Evolutionary conservation across 2,329 filamentous ascomycete genomes (phyloP).

Genomic region (Cercospora sp.): DNA sequence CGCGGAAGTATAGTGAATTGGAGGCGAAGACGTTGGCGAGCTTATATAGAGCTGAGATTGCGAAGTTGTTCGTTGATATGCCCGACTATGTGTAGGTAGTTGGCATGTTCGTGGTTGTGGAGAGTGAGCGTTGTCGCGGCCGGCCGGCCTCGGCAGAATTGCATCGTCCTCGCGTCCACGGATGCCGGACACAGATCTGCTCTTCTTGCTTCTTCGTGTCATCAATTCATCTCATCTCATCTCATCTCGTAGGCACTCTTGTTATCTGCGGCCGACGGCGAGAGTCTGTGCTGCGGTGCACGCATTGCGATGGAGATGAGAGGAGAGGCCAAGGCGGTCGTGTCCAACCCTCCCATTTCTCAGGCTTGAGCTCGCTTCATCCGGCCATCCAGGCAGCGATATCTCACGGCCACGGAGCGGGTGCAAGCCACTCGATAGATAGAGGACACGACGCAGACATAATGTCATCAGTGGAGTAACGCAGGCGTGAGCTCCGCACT

Average conservation of each 20-base stretch:
- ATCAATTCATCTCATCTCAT: constrained; percentile 6
- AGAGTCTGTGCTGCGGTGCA: neutral
- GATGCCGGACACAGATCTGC: neutral
- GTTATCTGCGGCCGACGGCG: constrained; percentile 17
- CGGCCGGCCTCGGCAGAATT: neutral
- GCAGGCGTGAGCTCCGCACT: neutral
- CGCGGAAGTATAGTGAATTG: constrained; percentile 20
- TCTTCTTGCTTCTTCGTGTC: neutral
- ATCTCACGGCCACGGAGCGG: neutral
- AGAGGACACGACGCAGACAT: neutral
- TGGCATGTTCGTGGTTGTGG: neutral
- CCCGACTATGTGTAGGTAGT: constrained; percentile 20
- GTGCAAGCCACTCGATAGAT: neutral
- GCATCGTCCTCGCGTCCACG: neutral
- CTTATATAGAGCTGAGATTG: constrained; percentile 23
- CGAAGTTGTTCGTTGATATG: constrained; percentile 25
- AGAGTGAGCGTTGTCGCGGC: neutral
- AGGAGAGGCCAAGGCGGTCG: neutral
- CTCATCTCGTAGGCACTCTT: constrained; percentile 1
- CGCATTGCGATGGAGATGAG: too few species aligned
- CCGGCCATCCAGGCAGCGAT: neutral
- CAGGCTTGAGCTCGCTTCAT: neutral
- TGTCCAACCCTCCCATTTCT: neutral
- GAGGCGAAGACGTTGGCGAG: constrained; percentile 22
- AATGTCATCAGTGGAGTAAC: constrained; percentile 5